These are phyloP conservation scores for Scedosporium apiospermum DNA, from an alignment of 2,329 filamentous ascomycete species.

Conservation along the genomic window DNA sequence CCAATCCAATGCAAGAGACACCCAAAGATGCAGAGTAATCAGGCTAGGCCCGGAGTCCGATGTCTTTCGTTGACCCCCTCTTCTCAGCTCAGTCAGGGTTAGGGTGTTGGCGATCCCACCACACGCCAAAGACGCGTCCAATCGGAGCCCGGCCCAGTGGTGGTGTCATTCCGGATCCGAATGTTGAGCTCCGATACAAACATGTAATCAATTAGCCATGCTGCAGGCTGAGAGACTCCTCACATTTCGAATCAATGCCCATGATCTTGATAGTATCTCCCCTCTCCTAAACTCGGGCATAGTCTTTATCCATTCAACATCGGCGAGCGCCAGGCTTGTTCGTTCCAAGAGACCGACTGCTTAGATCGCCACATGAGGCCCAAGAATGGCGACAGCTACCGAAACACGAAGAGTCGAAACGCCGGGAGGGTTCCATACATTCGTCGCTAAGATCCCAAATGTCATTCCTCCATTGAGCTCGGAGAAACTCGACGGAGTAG, in stretches of 20 bases:
- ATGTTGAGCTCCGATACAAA: slow-evolving; percentile 3
- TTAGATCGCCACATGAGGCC: neutral
- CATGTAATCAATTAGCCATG: neutral
- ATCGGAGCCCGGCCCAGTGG: neutral
- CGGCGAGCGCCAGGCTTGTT: neutral
- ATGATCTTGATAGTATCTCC: neutral
- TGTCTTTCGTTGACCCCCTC: neutral
- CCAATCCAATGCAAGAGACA: too few relatives aligned
- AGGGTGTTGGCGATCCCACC: neutral
- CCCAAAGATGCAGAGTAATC: too few relatives aligned
- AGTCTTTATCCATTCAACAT: neutral
- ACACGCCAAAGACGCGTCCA: neutral
- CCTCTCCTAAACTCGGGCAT: neutral
- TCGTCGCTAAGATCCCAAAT: neutral
- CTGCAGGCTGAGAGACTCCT: neutral
- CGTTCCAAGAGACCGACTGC: neutral
- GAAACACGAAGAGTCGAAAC: neutral
- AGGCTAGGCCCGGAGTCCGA: neutral
- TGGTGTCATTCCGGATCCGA: slow-evolving; percentile 1
- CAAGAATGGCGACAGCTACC: neutral
- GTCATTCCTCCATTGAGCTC: neutral
- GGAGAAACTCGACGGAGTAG: neutral
- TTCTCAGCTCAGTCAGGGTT: too few relatives aligned
- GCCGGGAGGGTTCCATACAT: neutral
- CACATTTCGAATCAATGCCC: neutral